A percentile compares a stretch with the other conserved stretches of the same genome.
Evolutionary conservation across 2,329 filamentous ascomycete genomes (phyloP).

Genomic region (Penicillium sp.): DNA sequence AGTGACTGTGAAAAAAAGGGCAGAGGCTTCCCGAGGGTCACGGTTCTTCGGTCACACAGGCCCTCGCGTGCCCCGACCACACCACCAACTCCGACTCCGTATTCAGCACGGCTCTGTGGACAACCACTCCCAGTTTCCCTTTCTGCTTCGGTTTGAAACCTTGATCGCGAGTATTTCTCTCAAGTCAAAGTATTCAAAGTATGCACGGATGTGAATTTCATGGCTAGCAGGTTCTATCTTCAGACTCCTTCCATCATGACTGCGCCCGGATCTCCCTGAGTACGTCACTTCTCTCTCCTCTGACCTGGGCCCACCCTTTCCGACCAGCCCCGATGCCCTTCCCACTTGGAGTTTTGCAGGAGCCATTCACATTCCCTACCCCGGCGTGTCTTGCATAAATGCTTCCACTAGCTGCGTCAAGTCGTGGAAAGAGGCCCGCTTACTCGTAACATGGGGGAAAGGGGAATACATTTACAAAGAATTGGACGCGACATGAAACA

Average conservation of each 20-base stretch:
- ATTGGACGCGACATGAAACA: conserved; percentile 11
- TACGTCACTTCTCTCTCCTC: conserved; percentile 20
- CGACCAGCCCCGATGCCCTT: conserved; percentile 26
- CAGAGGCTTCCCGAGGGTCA: conserved; percentile 17
- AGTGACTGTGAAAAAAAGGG: conserved; percentile 16
- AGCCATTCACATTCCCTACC: conserved; percentile 17
- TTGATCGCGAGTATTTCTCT: background rate
- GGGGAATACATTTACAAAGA: background rate
- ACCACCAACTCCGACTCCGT: background rate
- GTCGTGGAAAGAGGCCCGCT: background rate
- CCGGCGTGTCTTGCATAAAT: conserved; percentile 19
- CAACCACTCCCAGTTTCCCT: background rate
- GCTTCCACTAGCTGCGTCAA: background rate
- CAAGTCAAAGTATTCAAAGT: background rate
- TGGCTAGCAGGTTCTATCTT: background rate
- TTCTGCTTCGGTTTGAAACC: background rate
- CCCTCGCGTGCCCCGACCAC: conserved; percentile 19
- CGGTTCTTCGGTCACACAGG: conserved; percentile 10
- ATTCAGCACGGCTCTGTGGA: background rate
- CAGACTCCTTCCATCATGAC: background rate
- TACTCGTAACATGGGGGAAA: background rate
- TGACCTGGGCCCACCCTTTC: conserved; percentile 12
- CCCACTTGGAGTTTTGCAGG: conserved; percentile 18
- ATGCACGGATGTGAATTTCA: background rate
- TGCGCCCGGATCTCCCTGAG: conserved; percentile 3